Evolutionary conservation across 208 protist species (phyloP), one percentile per base, ranked within the genome.

Genomic region (Leishmania mexicana): DNA sequence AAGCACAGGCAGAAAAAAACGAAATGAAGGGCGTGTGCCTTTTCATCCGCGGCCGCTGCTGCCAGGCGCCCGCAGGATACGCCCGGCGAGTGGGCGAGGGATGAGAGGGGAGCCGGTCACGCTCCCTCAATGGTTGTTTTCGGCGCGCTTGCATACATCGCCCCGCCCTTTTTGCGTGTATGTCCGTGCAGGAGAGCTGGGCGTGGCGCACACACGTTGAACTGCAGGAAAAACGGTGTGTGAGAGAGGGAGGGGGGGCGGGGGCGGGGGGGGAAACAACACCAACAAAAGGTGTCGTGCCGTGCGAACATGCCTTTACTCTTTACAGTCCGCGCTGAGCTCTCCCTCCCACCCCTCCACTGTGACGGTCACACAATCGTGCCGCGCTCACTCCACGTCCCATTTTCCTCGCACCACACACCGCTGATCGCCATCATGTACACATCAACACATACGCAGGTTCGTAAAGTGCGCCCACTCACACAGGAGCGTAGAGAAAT

Each of bases 391-490:
- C 10, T 10, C 3, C 31, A 67, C 45, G 45, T 65, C 28, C 40
- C 31, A 28, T 19, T 68, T 28, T 70, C 38, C 24, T 65, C 28
- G 42, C 73, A 35, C 17, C 1, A 8, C 47, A 49, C 13, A 35
- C 40, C 38, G 24, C 72, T 79, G 38, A 60, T 83, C 60, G 40
- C 65, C 60, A 15, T 17, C 80, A 54, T 31, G 57, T 19, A 85
- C 35, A 73, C 79, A 85, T 45, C 21, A 60, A 79, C 65, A 74
- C 57, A 72, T 40, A 49, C 45, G 38, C 47, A 28, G 28, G 35
- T 76, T 40, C 19, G 4, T 47, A 24, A 35, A 11, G 40, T 67
- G 24, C 31, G 13, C 3, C 31, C 15, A 2, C 11, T 62, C 57
- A 24, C 57, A 62, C 57, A 0, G 28, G 57, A 31, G 8, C 57